Percentiles rank a stretch among this genome's conserved stretches.
Evolutionary conservation across 257 asterid species (phyloP).

Genomic region (Oldenlandia corymbosa): DNA sequence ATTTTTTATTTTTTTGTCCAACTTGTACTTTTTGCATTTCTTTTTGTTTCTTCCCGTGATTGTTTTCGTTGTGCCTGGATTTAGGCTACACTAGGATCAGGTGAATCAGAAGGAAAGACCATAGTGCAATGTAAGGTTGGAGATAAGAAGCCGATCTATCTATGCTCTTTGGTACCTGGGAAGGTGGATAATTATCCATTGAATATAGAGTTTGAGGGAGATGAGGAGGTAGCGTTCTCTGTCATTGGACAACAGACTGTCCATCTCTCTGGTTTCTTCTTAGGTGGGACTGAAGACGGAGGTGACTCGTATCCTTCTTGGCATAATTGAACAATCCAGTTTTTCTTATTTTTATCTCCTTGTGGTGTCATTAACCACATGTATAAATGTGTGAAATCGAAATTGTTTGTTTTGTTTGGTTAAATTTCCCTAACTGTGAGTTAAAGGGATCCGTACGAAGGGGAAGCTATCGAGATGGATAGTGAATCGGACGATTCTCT

Average conservation of each 20-base stretch:
- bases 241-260: conserved; percentile 66
- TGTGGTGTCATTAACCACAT: not conserved
- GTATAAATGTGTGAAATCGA: not conserved
- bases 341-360: not conserved
- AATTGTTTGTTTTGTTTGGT: not conserved
- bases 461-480: conserved; percentile 29
- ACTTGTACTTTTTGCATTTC: no score
- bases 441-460: conserved; percentile 46
- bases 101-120: conserved; percentile 53
- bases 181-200: conserved; percentile 63
- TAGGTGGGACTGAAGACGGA: conserved; percentile 41
- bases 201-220: conserved; percentile 88
- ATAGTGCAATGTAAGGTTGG: conserved; percentile 79
- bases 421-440: conserved; percentile 38
- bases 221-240: conserved; percentile 64
- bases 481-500: conserved; percentile 42
- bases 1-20: no score
- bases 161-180: conserved; percentile 72
- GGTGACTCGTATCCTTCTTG: conserved; percentile 61
- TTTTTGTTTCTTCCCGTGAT: not conserved
- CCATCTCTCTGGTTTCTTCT: conserved; percentile 91
- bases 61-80: not conserved
- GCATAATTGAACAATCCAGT: conserved; percentile 2
- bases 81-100: conserved; percentile 79
- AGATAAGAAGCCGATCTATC: conserved; percentile 58